These are phyloP conservation scores for Actinomucor elegans DNA, from an alignment of 371 early-diverging fungal species.

Conservation along the genomic window DNA sequence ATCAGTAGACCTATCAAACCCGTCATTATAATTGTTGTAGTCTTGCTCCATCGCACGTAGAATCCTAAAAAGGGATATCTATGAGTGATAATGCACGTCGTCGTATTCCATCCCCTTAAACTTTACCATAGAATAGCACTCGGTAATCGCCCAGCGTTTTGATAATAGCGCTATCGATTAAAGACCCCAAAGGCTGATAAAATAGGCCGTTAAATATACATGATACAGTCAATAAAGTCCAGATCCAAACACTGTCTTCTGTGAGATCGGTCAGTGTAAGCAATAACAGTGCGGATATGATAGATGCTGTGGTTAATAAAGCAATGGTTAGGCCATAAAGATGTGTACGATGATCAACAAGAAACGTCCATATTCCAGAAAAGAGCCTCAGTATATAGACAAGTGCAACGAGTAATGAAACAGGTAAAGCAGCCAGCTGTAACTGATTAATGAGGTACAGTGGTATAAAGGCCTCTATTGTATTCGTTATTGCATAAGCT, in stretches of 20 bases:
- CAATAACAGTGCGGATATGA: conserved; percentile 1
- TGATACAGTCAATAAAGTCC: conserved; percentile 1
- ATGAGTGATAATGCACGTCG: conserved; percentile 8
- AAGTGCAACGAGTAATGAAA: conserved; percentile 7
- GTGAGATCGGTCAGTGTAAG: not conserved
- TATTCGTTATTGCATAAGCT: conserved; percentile 16
- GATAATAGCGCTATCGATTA: conserved; percentile 30
- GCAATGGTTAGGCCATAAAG: conserved; percentile 6
- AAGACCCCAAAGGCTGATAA: conserved; percentile 29
- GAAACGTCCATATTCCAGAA: conserved; percentile 13
- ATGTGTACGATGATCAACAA: conserved; percentile 7
- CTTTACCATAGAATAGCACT: conserved; percentile 33
- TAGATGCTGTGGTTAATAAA: conserved; percentile 2
- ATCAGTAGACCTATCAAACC: conserved; percentile 12
- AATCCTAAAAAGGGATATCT: conserved; percentile 8
- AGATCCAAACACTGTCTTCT: not conserved
- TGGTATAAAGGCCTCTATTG: conserved; percentile 21
- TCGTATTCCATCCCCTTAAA: not conserved
- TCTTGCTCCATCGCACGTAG: conserved; percentile 18
- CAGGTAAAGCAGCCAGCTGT: conserved; percentile 8
- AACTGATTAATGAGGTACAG: conserved; percentile 18
- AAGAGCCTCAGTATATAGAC: conserved; percentile 8
- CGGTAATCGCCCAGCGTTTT: conserved; percentile 36
- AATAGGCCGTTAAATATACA: conserved; percentile 21
- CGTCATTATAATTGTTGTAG: conserved; percentile 3